A percentile compares a stretch with the other conserved stretches of the same genome.
These are phyloP conservation scores for Neurospora sp. DNA, from an alignment of 495 filamentous ascomycete species.

Conservation along the genomic window DNA sequence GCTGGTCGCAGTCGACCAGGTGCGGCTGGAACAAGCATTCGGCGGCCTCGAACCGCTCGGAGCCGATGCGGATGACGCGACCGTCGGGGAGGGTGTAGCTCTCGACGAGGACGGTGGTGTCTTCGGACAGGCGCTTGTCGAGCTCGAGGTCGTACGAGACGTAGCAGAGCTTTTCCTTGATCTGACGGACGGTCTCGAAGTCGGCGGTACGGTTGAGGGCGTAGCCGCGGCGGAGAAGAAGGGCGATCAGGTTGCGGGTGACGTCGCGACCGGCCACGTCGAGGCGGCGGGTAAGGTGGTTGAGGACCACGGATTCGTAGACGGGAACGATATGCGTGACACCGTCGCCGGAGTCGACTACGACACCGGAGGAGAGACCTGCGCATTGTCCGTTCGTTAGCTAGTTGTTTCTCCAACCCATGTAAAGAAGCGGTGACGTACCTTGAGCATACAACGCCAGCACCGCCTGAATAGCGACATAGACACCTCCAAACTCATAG, in stretches of 20 bases:
- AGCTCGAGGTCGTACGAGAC: conserved; percentile 96
- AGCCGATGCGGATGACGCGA: conserved; percentile 88
- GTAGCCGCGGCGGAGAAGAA: conserved; percentile 91
- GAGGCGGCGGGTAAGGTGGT: conserved; percentile 85
- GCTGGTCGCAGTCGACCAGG: conserved; percentile 93
- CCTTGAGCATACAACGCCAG: conserved; percentile 96
- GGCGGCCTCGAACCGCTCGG: conserved; percentile 93
- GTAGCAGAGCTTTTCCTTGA: conserved; percentile 99
- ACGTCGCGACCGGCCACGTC: conserved; percentile 97
- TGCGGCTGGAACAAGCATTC: conserved; percentile 99
- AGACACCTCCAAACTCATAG: conserved; percentile 92
- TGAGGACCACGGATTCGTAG: conserved; percentile 93
- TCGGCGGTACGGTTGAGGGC: conserved; percentile 96
- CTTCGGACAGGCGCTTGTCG: conserved; percentile 90
- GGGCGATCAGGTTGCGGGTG: conserved; percentile 89
- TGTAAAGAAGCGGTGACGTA: conserved; percentile 15
- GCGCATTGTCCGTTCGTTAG: neutral
- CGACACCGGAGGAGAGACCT: conserved; percentile 91
- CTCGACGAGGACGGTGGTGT: conserved; percentile 95
- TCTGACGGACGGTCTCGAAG: conserved; percentile 97
- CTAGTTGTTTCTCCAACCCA: neutral
- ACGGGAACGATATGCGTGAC: conserved; percentile 98
- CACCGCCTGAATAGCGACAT: conserved; percentile 97
- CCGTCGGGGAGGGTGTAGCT: conserved; percentile 95
- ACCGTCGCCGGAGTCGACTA: conserved; percentile 95